phyloP scores from a whole-genome alignment of 495 filamentous ascomycete genomes.

The Darksidea phi region DNA sequence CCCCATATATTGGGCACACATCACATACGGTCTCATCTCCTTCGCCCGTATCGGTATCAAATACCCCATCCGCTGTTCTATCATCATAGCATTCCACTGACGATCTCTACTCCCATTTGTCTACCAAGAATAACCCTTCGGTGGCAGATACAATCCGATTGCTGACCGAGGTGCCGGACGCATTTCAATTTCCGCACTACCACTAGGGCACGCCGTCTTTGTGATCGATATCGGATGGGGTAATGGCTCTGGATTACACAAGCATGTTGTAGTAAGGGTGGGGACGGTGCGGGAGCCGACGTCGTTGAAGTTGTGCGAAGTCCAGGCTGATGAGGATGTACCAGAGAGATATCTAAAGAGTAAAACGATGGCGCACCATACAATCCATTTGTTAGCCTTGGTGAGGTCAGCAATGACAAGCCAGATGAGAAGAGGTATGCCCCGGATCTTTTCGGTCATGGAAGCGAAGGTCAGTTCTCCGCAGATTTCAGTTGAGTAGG shows the following conservation, averaged over 20 bases:
- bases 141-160: constrained; percentile 22
- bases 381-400: constrained; percentile 53
- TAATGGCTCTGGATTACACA: constrained; percentile 64
- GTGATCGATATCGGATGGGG: constrained; percentile 53
- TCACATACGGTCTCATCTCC: constrained; percentile 22
- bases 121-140: constrained; percentile 32
- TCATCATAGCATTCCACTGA: constrained; percentile 31
- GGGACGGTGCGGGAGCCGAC: constrained; percentile 33
- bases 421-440: constrained; percentile 55
- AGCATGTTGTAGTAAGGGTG: constrained; percentile 72
- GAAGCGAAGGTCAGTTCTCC: constrained; percentile 17
- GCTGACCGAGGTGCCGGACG: constrained; percentile 14
- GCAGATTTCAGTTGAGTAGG: constrained; percentile 21
- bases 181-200: constrained; percentile 22
- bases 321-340: constrained; percentile 39
- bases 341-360: constrained; percentile 59
- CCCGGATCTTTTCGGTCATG: constrained; percentile 23
- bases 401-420: constrained; percentile 50
- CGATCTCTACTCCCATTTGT: constrained; percentile 15
- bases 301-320: constrained; percentile 29
- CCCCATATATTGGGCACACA: constrained; percentile 16
- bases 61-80: constrained; percentile 18
- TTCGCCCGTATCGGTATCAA: constrained; percentile 21
- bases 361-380: constrained; percentile 57
- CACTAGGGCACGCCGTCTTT: constrained; percentile 33